A percentile compares a stretch with the other conserved stretches of the same genome.
Conservation (phyloP, 805 yeast genomes). For the Sporopachydermia quercuum region DNA sequence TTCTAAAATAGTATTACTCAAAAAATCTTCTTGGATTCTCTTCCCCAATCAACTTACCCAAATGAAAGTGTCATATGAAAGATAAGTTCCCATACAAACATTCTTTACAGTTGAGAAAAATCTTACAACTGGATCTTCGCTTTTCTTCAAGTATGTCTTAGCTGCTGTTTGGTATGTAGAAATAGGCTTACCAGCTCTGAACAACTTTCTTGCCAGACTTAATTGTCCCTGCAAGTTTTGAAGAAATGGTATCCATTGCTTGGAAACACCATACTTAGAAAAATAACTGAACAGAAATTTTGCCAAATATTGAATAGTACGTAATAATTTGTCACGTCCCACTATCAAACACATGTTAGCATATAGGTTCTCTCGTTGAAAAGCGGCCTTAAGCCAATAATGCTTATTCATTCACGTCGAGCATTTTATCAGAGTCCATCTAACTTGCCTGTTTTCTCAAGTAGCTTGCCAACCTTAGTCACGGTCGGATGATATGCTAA, state of each 20-base stretch:
- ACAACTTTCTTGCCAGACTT: constrained; percentile 61
- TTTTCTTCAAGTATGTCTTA: constrained; percentile 40
- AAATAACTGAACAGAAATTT: constrained; percentile 55
- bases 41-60: constrained; percentile 29
- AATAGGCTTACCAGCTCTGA: constrained; percentile 75
- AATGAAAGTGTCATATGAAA: constrained; percentile 46
- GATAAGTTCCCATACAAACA: constrained; percentile 46
- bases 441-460: constrained; percentile 34
- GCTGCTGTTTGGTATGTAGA: constrained; percentile 5
- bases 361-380: too few species aligned
- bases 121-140: constrained; percentile 43
- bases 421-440: too few species aligned
- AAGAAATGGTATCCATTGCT: constrained; percentile 31
- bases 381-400: too few species aligned
- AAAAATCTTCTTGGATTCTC: too few species aligned
- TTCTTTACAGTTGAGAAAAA: constrained; percentile 38
- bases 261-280: constrained; percentile 38
- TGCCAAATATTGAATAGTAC: constrained; percentile 68
- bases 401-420: too few species aligned
- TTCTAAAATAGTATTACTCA: too few species aligned
- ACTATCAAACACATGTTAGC: too few species aligned
- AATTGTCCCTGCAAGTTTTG: constrained; percentile 46
- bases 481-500: constrained; percentile 63
- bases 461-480: constrained; percentile 41
- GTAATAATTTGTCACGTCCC: constrained; percentile 70